Percentiles rank a stretch among this genome's conserved stretches.
phyloP scores from a whole-genome alignment of 495 filamentous ascomycete genomes.

The Podospora bellae-mahoneyi region DNA sequence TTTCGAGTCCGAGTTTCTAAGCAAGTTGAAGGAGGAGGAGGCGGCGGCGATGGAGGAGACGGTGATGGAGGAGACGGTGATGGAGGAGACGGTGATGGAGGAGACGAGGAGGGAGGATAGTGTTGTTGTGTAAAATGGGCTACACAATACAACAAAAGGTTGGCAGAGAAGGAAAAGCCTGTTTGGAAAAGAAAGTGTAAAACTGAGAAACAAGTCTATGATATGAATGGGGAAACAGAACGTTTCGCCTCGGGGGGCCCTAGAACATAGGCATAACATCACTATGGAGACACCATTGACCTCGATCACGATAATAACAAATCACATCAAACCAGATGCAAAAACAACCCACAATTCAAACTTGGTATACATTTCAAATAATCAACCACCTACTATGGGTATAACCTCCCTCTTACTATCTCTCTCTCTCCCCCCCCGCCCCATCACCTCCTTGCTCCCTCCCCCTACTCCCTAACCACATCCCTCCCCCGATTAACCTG shows the following conservation, averaged over 20 bases:
- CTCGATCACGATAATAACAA: not conserved
- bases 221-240: too few relatives aligned
- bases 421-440: not conserved
- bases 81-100: not conserved
- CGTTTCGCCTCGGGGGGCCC: too few relatives aligned
- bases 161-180: not conserved
- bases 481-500: conserved; percentile 73
- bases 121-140: not conserved
- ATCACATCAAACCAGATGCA: not conserved
- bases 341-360: conserved; percentile 7
- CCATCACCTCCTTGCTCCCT: not conserved
- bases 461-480: conserved; percentile 24
- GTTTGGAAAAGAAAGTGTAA: not conserved
- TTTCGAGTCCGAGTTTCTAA: not conserved
- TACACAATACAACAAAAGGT: not conserved
- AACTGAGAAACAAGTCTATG: not conserved
- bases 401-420: conserved; percentile 9
- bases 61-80: not conserved
- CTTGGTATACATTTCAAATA: conserved; percentile 8
- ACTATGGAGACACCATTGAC: too few relatives aligned
- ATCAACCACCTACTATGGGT: conserved; percentile 10
- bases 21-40: not conserved
- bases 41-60: not conserved
- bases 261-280: too few relatives aligned
- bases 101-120: not conserved